Evolutionary conservation across 2,329 filamentous ascomycete genomes (phyloP).

Genomic region (Fusarium ambrosium): DNA sequence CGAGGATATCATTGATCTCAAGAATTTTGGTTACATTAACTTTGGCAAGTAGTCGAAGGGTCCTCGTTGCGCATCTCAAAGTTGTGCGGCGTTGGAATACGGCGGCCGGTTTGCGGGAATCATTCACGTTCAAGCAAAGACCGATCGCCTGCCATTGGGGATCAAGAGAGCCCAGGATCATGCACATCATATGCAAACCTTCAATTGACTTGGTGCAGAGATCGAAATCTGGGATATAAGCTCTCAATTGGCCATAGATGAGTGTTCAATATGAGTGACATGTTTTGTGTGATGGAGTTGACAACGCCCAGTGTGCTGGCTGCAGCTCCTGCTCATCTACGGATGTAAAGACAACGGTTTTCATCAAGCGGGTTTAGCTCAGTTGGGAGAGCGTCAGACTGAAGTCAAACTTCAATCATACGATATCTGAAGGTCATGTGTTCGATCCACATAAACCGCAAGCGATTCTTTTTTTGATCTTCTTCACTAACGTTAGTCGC

Average conservation of each 20-base stretch:
- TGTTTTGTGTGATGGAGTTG: background rate
- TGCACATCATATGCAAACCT: background rate
- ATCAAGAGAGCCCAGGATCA: background rate
- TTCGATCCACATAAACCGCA: slow-evolving; percentile 51
- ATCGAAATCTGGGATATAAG: background rate
- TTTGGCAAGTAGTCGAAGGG: too few relatives aligned
- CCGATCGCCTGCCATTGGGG: too few relatives aligned
- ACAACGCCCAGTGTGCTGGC: background rate
- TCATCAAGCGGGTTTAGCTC: slow-evolving; percentile 49
- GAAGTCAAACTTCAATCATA: slow-evolving; percentile 41
- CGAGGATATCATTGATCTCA: too few relatives aligned
- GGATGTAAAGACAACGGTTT: rapidly evolving
- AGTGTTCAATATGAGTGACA: too few relatives aligned
- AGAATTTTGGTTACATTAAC: too few relatives aligned
- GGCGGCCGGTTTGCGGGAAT: background rate
- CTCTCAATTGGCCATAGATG: background rate
- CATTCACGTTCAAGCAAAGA: background rate
- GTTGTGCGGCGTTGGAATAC: background rate
- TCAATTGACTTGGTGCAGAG: background rate
- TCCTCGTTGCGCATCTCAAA: too few relatives aligned
- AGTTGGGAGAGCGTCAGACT: slow-evolving; percentile 49
- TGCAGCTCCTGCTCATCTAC: background rate
- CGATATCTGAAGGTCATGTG: slow-evolving; percentile 50
- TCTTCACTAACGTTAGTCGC: background rate
- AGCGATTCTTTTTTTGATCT: slow-evolving; percentile 12